phyloP scores from a whole-genome alignment of 2,329 filamentous ascomycete species.

The Aspergillus ruber region DNA sequence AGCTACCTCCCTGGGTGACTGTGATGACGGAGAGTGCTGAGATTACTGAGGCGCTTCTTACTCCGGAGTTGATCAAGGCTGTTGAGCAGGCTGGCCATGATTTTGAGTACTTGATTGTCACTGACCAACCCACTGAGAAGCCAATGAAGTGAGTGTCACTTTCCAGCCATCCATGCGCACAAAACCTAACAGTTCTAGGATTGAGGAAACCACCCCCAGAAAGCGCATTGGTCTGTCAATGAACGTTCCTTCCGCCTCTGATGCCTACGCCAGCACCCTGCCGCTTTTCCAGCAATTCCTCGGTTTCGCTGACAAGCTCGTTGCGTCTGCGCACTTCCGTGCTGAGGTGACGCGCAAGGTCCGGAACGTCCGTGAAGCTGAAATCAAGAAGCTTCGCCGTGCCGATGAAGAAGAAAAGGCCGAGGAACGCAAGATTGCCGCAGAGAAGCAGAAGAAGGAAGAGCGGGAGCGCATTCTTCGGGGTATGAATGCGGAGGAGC shows the following conservation, averaged over 20 bases:
- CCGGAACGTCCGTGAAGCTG: slow-evolving; percentile 69
- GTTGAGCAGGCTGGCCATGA: slow-evolving; percentile 70
- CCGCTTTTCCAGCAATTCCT: slow-evolving; percentile 77
- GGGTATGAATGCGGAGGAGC: slow-evolving; percentile 69
- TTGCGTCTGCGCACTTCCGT: slow-evolving; percentile 72
- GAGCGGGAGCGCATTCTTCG: slow-evolving; percentile 81
- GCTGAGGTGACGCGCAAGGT: slow-evolving; percentile 85
- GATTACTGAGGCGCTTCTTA: slow-evolving; percentile 80
- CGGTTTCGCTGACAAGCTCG: slow-evolving; percentile 76
- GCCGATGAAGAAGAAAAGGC: slow-evolving; percentile 65
- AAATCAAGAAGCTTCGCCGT: slow-evolving; percentile 72
- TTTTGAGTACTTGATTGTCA: slow-evolving; percentile 81
- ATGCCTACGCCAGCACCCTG: slow-evolving; percentile 59
- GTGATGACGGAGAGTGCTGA: slow-evolving; percentile 97
- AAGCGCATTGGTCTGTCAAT: slow-evolving; percentile 79
- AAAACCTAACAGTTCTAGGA: slow-evolving; percentile 40
- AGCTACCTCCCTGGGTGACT: slow-evolving; percentile 82
- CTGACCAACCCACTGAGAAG: slow-evolving; percentile 82
- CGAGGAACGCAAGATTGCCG: slow-evolving; percentile 49
- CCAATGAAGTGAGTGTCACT: slow-evolving; percentile 64
- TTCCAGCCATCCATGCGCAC: not conserved
- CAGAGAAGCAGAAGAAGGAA: slow-evolving; percentile 67
- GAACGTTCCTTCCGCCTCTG: slow-evolving; percentile 57
- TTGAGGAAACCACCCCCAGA: slow-evolving; percentile 75
- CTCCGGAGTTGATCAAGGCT: slow-evolving; percentile 76